Conservation (phyloP, 176 grass and related monocot genomes). For the Zea luxurians region DNA sequence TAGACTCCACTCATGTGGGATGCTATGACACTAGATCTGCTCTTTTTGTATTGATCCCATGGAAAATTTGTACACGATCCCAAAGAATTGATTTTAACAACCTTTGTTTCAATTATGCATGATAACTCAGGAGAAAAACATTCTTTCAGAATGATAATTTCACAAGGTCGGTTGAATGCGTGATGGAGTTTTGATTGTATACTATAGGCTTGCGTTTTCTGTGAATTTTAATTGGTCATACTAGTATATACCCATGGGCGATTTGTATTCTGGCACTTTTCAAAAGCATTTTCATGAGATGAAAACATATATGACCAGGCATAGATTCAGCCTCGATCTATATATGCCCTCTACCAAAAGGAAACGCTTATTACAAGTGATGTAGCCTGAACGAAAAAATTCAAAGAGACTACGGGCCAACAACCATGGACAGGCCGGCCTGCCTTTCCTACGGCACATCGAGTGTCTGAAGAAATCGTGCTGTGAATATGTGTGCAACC, state of each 20-base stretch:
- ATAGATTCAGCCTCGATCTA: background rate
- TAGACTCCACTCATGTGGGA: too few species aligned
- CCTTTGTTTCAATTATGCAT: background rate
- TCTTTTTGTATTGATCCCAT: too few species aligned
- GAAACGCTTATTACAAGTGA: background rate
- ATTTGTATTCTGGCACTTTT: background rate
- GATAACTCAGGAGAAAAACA: background rate
- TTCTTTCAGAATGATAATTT: background rate
- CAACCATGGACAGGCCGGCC: conserved; percentile 12
- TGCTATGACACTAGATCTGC: too few species aligned
- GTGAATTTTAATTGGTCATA: background rate
- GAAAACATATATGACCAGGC: background rate
- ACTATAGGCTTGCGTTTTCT: background rate
- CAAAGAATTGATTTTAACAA: background rate
- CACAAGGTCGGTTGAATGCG: background rate
- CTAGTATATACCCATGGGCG: background rate
- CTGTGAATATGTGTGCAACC: conserved; percentile 40
- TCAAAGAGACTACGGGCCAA: conserved; percentile 9
- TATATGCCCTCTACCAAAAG: background rate
- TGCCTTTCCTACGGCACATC: conserved; percentile 32
- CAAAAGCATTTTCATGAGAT: background rate
- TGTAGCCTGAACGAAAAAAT: background rate
- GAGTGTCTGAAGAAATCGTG: conserved; percentile 24
- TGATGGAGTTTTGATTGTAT: background rate
- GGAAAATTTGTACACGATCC: too few species aligned